A percentile compares a stretch with the other conserved stretches of the same genome.
Evolutionary conservation across 352 stramenopile genomes (phyloP).

Genomic region (Globisporangium echinulatum): DNA sequence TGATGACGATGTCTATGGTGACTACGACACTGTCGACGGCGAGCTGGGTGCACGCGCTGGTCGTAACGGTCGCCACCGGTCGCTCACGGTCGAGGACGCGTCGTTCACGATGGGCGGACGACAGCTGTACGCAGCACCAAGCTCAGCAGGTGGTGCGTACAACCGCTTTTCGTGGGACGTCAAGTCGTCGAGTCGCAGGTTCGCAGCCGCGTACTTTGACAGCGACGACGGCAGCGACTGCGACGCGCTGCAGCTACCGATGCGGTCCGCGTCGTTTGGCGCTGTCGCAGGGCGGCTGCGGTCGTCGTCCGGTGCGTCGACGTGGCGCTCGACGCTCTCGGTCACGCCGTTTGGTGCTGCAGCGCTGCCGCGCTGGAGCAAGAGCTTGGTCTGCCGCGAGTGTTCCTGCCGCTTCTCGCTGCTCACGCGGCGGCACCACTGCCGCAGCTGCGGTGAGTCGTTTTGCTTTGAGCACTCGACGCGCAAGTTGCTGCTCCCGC

Average conservation of each 20-base stretch:
- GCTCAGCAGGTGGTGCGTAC: slow-evolving; percentile 1
- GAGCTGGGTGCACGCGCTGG: not conserved
- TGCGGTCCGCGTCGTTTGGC: slow-evolving; percentile 11
- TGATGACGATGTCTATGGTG: not conserved
- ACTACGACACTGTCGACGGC: slow-evolving; percentile 5
- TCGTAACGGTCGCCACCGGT: slow-evolving; percentile 13
- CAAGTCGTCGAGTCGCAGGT: slow-evolving; percentile 6
- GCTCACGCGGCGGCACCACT: slow-evolving; percentile 75
- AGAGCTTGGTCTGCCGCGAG: slow-evolving; percentile 54
- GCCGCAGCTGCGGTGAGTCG: slow-evolving; percentile 73
- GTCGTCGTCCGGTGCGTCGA: slow-evolving; percentile 26
- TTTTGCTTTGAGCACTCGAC: slow-evolving; percentile 86
- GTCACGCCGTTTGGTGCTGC: slow-evolving; percentile 14
- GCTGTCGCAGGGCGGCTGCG: slow-evolving; percentile 11
- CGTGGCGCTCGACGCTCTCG: slow-evolving; percentile 12
- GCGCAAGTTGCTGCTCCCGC: slow-evolving; percentile 52
- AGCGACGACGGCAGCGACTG: slow-evolving; percentile 5
- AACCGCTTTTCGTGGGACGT: slow-evolving; percentile 10
- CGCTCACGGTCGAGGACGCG: slow-evolving; percentile 15
- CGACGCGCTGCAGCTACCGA: slow-evolving; percentile 5
- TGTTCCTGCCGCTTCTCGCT: slow-evolving; percentile 69
- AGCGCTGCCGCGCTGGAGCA: slow-evolving; percentile 51
- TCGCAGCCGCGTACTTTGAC: slow-evolving; percentile 11
- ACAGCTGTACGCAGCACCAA: slow-evolving; percentile 14
- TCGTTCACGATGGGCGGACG: slow-evolving; percentile 14